Evolutionary conservation across 768 basidiomycete species (phyloP), one percentile per base, ranked within the genome.

Genomic region (Amanita subjunquillea): DNA sequence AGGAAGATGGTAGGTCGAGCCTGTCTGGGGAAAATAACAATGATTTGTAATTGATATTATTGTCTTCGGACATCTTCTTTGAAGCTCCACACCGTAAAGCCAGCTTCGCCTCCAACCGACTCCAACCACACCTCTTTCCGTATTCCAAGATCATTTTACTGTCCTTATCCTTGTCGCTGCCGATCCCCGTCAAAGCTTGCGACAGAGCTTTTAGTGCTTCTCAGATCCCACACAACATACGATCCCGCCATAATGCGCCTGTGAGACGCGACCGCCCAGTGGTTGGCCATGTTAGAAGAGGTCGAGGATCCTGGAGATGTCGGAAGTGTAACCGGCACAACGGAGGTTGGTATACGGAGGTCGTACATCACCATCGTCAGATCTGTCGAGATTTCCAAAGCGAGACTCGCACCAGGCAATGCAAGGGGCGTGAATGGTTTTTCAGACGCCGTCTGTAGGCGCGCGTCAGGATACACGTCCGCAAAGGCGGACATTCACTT

Each of bases 171-270:
- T 78, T 46, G 4, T 45, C 36, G n/a, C 32, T 39, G 9, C 43
- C 53, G 23, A 54, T 82, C 2, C 72, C 75, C n/a, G 45, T 74
- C 76, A 61, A 90, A 83, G 54, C 71, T 79, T 20, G 83, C 73
- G 42, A 91, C 71, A 1, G 85, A 77, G 12, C 73, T 70, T 58
- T 82, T 81, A 15, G 74, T 72, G 58, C 84, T 90, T 3, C 87
- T 74, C 23, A 88, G 61, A 62, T 92, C 89, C 87, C 87, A 92
- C 3, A 91, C 62, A 4, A n/a, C 87, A 72, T 0, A 83, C 85
- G 2, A 82, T 67, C 9, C 89, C 87, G 53, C 91, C 89, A 61
- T 91, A 89, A n/a, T 0, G 82, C 77, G 4, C 87, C 90, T 0
- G 78, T 87, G 17, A 83, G n/a, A n/a, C n/a, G n/a, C n/a, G n/a